These are phyloP conservation scores for Pyrus betulifolia DNA, from an alignment of 306 rosid species.

Conservation along the genomic window DNA sequence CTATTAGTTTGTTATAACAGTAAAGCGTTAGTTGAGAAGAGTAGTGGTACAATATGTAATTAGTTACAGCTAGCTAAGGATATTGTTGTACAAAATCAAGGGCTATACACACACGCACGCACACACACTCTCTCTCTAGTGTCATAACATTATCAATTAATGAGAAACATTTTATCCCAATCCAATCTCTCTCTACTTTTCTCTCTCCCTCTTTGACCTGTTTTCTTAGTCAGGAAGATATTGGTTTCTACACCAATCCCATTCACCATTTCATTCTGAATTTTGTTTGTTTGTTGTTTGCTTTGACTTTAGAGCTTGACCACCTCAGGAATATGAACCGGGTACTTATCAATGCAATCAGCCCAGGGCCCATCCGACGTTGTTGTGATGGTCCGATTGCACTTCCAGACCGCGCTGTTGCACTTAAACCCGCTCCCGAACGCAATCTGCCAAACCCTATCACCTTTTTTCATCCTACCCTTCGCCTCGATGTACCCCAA, in stretches of 20 bases:
- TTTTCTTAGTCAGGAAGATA: no score
- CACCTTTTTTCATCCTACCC: constrained; percentile 84
- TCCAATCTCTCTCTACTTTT: no score
- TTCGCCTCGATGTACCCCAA: constrained; percentile 70
- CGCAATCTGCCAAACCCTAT: constrained; percentile 90
- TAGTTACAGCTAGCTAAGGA: no score
- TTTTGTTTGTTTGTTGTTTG: neutral
- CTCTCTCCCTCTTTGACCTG: no score
- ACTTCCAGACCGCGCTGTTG: constrained; percentile 92
- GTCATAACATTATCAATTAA: no score
- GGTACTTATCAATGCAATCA: constrained; percentile 77
- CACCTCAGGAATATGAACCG: constrained; percentile 85
- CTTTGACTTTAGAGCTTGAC: constrained; percentile 55
- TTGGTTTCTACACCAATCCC: neutral
- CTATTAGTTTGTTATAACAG: no score
- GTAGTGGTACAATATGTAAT: no score
- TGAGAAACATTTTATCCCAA: no score
- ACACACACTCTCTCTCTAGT: no score
- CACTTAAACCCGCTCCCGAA: constrained; percentile 94
- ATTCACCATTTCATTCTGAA: neutral
- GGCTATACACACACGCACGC: no score
- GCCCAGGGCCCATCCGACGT: constrained; percentile 70
- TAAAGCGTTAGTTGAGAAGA: no score
- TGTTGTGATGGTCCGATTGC: constrained; percentile 55
- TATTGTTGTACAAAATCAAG: no score